Conservation (phyloP, 2,329 filamentous ascomycete genomes). For the Phymatotrichopsis omnivora region DNA sequence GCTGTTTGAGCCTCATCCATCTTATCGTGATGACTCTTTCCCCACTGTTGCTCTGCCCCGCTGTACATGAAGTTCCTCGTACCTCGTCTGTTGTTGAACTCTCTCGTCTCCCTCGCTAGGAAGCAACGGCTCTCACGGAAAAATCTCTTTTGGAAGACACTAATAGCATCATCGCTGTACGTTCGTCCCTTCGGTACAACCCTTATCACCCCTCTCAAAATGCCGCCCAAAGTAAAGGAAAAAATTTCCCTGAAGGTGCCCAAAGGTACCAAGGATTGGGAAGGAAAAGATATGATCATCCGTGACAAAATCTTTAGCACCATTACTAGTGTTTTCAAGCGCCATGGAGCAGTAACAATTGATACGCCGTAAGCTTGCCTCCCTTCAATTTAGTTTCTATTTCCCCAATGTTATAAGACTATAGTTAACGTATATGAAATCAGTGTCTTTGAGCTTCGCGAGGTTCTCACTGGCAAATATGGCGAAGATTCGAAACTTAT, state of each 20-base stretch:
- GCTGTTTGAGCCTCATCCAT: too few relatives aligned
- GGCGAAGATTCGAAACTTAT: conserved; percentile 88
- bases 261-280: conserved; percentile 85
- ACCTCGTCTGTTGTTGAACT: too few relatives aligned
- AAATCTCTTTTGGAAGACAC: too few relatives aligned
- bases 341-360: conserved; percentile 67
- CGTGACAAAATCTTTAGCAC: conserved; percentile 68
- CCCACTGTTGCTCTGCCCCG: too few relatives aligned
- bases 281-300: conserved; percentile 66
- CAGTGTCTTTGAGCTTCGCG: conserved; percentile 66
- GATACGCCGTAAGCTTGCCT: conserved; percentile 49
- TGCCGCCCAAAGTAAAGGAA: conserved; percentile 25
- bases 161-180: neutral
- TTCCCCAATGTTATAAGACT: conserved; percentile 25
- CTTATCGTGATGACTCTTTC: too few relatives aligned
- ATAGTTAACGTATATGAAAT: conserved; percentile 35
- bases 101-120: too few relatives aligned
- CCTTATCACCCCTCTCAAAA: conserved; percentile 1
- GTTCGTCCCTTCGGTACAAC: too few relatives aligned
- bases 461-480: conserved; percentile 82
- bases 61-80: too few relatives aligned
- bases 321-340: conserved; percentile 71
- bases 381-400: neutral
- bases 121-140: too few relatives aligned
- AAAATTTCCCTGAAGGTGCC: conserved; percentile 69